A percentile compares a stretch with the other conserved stretches of the same genome.
phyloP scores from a whole-genome alignment of 192 early-diverging fungal species.

The Rhizophagus sp. region DNA sequence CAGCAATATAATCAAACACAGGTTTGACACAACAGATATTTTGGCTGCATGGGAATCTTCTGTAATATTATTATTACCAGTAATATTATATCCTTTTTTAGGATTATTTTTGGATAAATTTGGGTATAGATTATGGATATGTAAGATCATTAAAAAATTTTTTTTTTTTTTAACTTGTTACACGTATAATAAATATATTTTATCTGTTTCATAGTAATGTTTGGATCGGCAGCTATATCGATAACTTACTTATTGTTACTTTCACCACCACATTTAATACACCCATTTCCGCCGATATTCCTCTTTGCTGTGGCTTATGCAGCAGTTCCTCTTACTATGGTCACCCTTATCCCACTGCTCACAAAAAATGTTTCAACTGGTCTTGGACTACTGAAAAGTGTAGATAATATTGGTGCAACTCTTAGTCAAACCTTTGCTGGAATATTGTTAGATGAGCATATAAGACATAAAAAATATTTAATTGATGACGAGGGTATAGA shows the following conservation, averaged over 20 bases:
- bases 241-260: constrained; percentile 18
- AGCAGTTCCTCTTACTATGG: constrained; percentile 40
- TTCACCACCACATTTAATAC: constrained; percentile 27
- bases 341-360: constrained; percentile 43
- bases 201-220: neutral
- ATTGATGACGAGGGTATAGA: constrained; percentile 19
- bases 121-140: constrained; percentile 59
- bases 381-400: constrained; percentile 40
- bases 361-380: constrained; percentile 49
- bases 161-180: constrained; percentile 28
- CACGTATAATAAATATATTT: neutral
- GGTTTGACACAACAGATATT: constrained; percentile 61
- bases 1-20: constrained; percentile 73
- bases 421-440: constrained; percentile 42
- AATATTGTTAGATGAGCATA: constrained; percentile 39
- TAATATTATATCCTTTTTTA: constrained; percentile 69
- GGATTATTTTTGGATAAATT: constrained; percentile 68
- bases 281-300: constrained; percentile 43
- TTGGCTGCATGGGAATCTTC: constrained; percentile 68
- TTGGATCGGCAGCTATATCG: constrained; percentile 2
- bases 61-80: constrained; percentile 67
- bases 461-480: neutral
- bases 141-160: constrained; percentile 29
- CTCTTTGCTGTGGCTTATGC: constrained; percentile 43
- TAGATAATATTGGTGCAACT: constrained; percentile 50